Conservation (phyloP, 441 rosid species). For the Isatis lusitanica region DNA sequence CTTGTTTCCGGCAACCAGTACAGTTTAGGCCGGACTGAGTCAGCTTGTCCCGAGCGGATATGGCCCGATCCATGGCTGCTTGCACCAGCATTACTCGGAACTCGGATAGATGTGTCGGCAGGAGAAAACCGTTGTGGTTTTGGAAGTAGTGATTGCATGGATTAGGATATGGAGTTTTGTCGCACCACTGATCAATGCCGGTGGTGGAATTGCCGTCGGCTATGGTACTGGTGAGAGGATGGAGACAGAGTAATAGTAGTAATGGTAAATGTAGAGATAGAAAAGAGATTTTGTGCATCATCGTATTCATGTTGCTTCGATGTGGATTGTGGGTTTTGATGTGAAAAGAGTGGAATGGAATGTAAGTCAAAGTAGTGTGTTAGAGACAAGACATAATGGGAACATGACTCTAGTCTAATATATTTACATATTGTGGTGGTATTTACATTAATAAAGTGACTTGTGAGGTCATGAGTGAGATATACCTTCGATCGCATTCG, state of each 20-base stretch:
- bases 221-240: constrained; percentile 9
- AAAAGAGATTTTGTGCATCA: constrained; percentile 21
- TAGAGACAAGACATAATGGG: constrained; percentile 14
- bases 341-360: constrained; percentile 2
- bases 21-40: constrained; percentile 33
- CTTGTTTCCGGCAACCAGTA: constrained; percentile 37
- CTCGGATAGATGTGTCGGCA: constrained; percentile 45
- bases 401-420: neutral
- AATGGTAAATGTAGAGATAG: constrained; percentile 22
- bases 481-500: too few relatives aligned
- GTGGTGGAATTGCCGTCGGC: constrained; percentile 26
- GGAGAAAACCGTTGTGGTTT: constrained; percentile 18
- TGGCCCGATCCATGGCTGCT: constrained; percentile 56
- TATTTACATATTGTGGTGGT: too few relatives aligned
- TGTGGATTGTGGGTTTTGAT: constrained; percentile 9
- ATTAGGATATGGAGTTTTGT: constrained; percentile 65
- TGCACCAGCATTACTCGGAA: constrained; percentile 51
- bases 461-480: too few relatives aligned
- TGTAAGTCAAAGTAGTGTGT: neutral
- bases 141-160: constrained; percentile 54
- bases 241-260: constrained; percentile 31
- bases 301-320: constrained; percentile 14
- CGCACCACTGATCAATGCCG: constrained; percentile 60
- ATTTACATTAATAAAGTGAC: too few relatives aligned
- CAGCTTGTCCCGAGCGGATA: constrained; percentile 36